Percentiles rank a stretch among this genome's conserved stretches.
Evolutionary conservation across 371 early-diverging fungal genomes (phyloP).

Genomic region (Dichotomocladium elegans): DNA sequence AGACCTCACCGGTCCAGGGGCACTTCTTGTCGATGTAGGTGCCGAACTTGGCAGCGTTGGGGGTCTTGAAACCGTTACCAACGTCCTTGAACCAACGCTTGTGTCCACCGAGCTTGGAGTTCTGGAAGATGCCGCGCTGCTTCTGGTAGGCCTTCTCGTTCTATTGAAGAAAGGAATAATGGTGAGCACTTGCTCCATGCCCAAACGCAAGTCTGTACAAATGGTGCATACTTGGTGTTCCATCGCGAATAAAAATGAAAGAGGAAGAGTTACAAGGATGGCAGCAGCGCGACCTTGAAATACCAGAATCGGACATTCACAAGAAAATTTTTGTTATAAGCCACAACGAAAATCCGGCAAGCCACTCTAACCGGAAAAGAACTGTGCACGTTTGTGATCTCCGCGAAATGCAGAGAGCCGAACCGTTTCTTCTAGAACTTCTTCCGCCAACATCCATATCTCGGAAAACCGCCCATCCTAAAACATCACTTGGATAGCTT

Average conservation of each 20-base stretch:
- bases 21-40: conserved; percentile 99
- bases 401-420: too few relatives aligned
- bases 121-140: conserved; percentile 95
- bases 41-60: conserved; percentile 96
- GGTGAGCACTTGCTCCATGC: too few relatives aligned
- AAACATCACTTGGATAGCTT: too few relatives aligned
- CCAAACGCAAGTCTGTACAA: too few relatives aligned
- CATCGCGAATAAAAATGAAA: neutral
- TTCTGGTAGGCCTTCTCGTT: conserved; percentile 94
- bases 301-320: neutral
- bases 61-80: conserved; percentile 99
- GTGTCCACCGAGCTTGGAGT: conserved; percentile 80
- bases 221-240: conserved; percentile 91
- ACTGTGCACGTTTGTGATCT: too few relatives aligned
- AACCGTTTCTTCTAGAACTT: too few relatives aligned
- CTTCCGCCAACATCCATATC: too few relatives aligned
- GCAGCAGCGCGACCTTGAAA: neutral
- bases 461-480: too few relatives aligned
- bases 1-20: conserved; percentile 99
- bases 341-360: neutral
- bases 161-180: conserved; percentile 22
- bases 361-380: neutral
- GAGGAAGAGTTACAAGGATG: neutral
- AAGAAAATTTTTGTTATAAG: neutral
- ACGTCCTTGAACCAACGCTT: conserved; percentile 97